phyloP scores from a whole-genome alignment of 1,284 basidiomycete species.

The Cryptococcus floricola region DNA sequence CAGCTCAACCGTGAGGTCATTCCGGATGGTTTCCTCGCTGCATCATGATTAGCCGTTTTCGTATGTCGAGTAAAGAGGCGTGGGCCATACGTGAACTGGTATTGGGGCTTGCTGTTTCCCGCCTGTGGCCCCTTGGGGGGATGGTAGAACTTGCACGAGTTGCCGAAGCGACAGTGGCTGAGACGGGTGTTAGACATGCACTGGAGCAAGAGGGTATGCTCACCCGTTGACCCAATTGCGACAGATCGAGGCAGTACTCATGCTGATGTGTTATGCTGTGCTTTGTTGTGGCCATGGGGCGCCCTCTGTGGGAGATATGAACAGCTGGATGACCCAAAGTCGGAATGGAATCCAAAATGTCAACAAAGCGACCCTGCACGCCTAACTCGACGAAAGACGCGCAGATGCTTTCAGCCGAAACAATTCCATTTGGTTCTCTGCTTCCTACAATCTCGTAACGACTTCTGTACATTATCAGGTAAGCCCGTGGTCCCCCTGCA shows the following conservation, averaged over 20 bases:
- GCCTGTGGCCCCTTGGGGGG: slow-evolving; percentile 16
- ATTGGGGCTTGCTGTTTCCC: neutral
- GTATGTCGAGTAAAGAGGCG: neutral
- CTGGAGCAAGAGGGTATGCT: neutral
- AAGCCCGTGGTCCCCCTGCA: neutral
- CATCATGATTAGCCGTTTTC: neutral
- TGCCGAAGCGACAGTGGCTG: slow-evolving; percentile 39
- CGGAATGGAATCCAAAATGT: too few species aligned
- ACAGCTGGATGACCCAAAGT: too few species aligned
- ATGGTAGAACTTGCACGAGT: slow-evolving; percentile 35
- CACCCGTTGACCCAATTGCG: slow-evolving; percentile 25
- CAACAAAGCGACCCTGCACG: too few species aligned
- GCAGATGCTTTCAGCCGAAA: too few species aligned
- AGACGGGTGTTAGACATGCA: neutral
- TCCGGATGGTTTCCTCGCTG: slow-evolving; percentile 35
- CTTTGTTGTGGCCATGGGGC: too few species aligned
- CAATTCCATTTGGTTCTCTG: too few species aligned
- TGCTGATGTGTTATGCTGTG: too few species aligned
- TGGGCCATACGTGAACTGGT: neutral
- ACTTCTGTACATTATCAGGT: neutral
- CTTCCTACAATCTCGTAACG: too few species aligned
- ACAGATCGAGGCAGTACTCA: slow-evolving; percentile 12
- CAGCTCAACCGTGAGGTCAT: slow-evolving; percentile 37
- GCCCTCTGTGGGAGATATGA: too few species aligned
- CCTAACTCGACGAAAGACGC: too few species aligned